These are phyloP conservation scores for Tuber melanosporum DNA, from an alignment of 495 filamentous ascomycete species.

Conservation along the genomic window DNA sequence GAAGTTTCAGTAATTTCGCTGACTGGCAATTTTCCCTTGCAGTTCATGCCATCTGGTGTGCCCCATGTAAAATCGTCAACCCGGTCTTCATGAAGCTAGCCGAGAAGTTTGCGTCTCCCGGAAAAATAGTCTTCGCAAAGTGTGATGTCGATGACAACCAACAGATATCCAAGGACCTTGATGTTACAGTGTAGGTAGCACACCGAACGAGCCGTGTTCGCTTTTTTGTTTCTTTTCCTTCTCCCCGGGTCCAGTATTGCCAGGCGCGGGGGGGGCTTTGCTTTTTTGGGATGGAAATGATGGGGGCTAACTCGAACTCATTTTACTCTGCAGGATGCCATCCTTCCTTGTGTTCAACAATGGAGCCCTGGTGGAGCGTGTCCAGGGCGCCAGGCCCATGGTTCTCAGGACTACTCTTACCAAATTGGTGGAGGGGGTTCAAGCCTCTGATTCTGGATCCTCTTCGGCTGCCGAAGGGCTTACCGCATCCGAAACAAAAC, in stretches of 20 bases:
- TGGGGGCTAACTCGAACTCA: slow-evolving; percentile 18
- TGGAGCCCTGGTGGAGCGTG: slow-evolving; percentile 57
- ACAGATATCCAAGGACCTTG: slow-evolving; percentile 63
- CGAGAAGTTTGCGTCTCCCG: slow-evolving; percentile 60
- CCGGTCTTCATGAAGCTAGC: slow-evolving; percentile 77
- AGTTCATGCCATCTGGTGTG: slow-evolving; percentile 89
- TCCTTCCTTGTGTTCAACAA: slow-evolving; percentile 89
- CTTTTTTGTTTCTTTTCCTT: background rate
- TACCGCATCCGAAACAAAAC: slow-evolving; percentile 26
- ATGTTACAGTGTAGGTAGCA: slow-evolving; percentile 60
- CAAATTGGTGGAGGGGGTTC: slow-evolving; percentile 62
- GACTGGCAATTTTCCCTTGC: slow-evolving; percentile 16
- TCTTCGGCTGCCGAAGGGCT: background rate
- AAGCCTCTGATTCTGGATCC: background rate
- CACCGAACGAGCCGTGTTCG: background rate
- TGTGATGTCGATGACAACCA: slow-evolving; percentile 73
- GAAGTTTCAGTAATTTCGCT: slow-evolving; percentile 21
- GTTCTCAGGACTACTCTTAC: slow-evolving; percentile 53
- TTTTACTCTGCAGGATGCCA: slow-evolving; percentile 46
- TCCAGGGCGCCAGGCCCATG: slow-evolving; percentile 61
- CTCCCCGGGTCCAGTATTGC: background rate
- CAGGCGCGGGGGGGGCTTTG: background rate
- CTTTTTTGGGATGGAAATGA: background rate
- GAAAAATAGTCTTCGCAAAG: slow-evolving; percentile 75
- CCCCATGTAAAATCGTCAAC: slow-evolving; percentile 76